These are phyloP conservation scores for Calonectria crousiana DNA, from an alignment of 2,329 filamentous ascomycete genomes.

Conservation along the genomic window DNA sequence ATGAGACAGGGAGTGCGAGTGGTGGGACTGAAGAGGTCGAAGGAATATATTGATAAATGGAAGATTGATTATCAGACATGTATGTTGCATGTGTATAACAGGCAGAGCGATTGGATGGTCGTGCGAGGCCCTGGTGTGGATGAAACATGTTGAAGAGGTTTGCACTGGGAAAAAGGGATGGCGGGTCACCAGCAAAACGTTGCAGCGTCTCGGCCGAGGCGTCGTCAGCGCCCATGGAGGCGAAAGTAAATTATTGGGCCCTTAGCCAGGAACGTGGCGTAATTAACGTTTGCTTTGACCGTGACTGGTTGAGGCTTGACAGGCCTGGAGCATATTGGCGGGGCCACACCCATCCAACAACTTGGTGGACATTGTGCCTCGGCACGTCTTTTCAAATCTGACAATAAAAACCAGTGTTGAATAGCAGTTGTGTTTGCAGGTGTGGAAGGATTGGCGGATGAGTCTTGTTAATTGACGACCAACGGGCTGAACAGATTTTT, in stretches of 20 bases:
- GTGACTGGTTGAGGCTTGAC: constrained; percentile 19
- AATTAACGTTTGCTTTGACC: constrained; percentile 20
- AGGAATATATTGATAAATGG: constrained; percentile 51
- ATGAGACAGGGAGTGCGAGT: constrained; percentile 75
- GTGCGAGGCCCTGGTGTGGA: constrained; percentile 3
- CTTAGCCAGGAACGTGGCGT: constrained; percentile 23
- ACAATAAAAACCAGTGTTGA: not conserved
- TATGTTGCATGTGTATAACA: not conserved
- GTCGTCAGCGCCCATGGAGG: constrained; percentile 41
- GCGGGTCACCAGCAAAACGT: constrained; percentile 36
- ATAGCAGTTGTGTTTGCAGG: not conserved
- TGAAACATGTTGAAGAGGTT: constrained; percentile 24
- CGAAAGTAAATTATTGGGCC: constrained; percentile 31
- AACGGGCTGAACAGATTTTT: not conserved
- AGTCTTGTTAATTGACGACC: constrained; percentile 20
- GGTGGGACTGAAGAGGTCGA: constrained; percentile 69
- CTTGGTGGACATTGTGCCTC: constrained; percentile 13
- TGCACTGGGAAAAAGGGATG: constrained; percentile 4
- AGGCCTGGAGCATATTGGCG: not conserved
- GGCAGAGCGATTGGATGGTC: not conserved
- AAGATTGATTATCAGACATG: not conserved
- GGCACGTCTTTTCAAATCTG: constrained; percentile 6
- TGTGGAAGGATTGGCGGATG: not conserved
- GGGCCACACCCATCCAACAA: constrained; percentile 11
- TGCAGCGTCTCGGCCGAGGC: constrained; percentile 33